A percentile compares a stretch with the other conserved stretches of the same genome.
phyloP scores from a whole-genome alignment of 305 asterid species.

The Fraxinus angustifolia region DNA sequence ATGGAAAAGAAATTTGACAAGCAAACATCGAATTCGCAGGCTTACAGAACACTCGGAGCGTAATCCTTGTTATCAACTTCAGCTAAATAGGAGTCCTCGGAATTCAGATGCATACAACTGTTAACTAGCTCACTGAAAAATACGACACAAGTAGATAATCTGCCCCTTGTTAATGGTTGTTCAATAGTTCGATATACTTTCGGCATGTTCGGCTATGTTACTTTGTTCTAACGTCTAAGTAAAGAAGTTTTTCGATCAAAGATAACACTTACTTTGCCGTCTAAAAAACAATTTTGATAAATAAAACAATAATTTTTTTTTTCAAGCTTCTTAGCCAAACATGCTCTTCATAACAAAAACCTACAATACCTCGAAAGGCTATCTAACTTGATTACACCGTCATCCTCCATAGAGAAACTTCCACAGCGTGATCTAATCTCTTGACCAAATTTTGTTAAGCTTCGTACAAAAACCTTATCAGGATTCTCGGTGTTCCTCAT shows the following conservation, averaged over 20 bases:
- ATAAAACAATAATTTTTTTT: background rate
- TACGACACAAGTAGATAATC: background rate
- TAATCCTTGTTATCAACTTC: background rate
- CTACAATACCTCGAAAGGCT: background rate
- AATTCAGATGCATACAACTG: conserved; percentile 28
- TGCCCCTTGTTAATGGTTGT: background rate
- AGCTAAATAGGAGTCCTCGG: conserved; percentile 9
- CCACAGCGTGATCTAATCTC: conserved; percentile 2
- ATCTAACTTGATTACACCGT: conserved; percentile 21
- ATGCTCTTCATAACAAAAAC: background rate
- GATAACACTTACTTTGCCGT: background rate
- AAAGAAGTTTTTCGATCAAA: background rate
- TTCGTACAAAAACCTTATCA: conserved; percentile 28
- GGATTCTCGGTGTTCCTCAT: conserved; percentile 30
- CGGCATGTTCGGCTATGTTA: background rate
- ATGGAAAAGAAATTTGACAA: background rate
- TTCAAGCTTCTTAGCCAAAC: background rate
- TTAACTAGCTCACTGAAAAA: conserved; percentile 32
- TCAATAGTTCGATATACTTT: background rate
- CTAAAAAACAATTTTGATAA: background rate
- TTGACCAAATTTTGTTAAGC: conserved; percentile 5
- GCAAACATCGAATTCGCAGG: background rate
- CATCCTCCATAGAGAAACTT: conserved; percentile 9
- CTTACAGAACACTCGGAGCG: conserved; percentile 28
- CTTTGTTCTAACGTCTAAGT: background rate